Percentiles rank a stretch among this genome's conserved stretches.
Conservation (phyloP, 148 eudicot species). For the Persicaria maculosa region DNA sequence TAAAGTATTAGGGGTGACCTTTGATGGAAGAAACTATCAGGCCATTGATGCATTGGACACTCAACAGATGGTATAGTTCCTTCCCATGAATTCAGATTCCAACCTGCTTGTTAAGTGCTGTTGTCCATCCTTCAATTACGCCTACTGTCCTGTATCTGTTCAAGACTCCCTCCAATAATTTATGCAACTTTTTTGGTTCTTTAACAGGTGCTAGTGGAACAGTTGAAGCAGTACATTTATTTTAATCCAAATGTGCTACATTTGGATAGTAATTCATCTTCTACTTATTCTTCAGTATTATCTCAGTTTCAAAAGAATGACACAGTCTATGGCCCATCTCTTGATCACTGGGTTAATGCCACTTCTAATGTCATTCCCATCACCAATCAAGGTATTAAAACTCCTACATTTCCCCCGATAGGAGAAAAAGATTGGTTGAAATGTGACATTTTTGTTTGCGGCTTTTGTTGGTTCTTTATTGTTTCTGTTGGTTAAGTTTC, state of each 20-base stretch:
- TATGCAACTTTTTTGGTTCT: conserved; percentile 12
- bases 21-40: conserved; percentile 32
- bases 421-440: not conserved
- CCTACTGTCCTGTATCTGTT: not conserved
- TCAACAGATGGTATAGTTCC: conserved; percentile 32
- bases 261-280: conserved; percentile 17
- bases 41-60: conserved; percentile 24
- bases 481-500: too few relatives aligned
- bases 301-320: conserved; percentile 12
- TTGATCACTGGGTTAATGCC: conserved; percentile 19
- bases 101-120: not conserved
- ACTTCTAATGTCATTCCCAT: conserved; percentile 17
- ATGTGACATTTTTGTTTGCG: too few relatives aligned
- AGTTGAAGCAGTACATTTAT: conserved; percentile 42
- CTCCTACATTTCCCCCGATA: not conserved
- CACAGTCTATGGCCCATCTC: conserved; percentile 5
- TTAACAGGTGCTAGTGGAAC: conserved; percentile 49
- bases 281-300: conserved; percentile 10
- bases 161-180: not conserved
- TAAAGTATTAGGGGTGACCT: conserved; percentile 29
- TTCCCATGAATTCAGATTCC: not conserved
- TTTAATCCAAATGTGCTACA: conserved; percentile 27
- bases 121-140: not conserved
- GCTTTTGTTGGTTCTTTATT: too few relatives aligned
- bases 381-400: conserved; percentile 26